Base-by-base conservation (phyloP, 2,329 filamentous ascomycete species). In the Dothideomycetes sp. region DNA sequence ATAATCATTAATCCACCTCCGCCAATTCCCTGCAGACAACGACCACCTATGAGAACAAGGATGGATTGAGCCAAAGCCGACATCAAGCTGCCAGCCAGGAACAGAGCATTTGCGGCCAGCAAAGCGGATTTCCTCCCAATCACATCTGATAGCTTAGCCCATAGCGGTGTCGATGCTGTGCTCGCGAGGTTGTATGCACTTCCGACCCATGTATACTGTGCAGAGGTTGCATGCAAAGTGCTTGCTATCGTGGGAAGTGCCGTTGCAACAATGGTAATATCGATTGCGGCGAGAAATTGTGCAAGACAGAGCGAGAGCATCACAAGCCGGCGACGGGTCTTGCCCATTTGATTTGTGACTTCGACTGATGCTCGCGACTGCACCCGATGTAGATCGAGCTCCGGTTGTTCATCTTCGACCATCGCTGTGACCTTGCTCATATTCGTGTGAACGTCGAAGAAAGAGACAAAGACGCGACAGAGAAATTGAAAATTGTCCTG, bases 191-290 rank as follows among this genome's bases (percentile, higher is more conserved):
- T 41, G 10, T 41, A 41, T 1, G 38, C 38, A 4, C 20, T 25
- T 13, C 38, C 38, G 3, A 44, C 20, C 82, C 82, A 88, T 5
- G 78, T 78, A 60, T 86, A 88, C 19, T 82, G 82, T 11, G 74
- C 65, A 3, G 75, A 75, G 5, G 80, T 41, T 15, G 38, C 82
- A 30, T 76, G 55, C 46, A 88, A 74, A 45, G 81, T 68, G 25
- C 61, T 60, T 4, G 75, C 70, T 48, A 84, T 49, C 23, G 34
- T 47, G 23, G 38, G 44, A 29, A 32, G 31, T 27, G 42, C 34
- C 15, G 33, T 44, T n/a, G 50, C 48, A 23, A 56, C 49, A 17
- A 49, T 54, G 12, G 52, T 46, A 43, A 63, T 60, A 31, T 64
- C 59, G 2, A 45, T 24, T 3, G 43, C 43, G 9, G 36, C 29